Base-by-base conservation (phyloP, 2,329 filamentous ascomycete genomes). In the Myotisia sp. region DNA sequence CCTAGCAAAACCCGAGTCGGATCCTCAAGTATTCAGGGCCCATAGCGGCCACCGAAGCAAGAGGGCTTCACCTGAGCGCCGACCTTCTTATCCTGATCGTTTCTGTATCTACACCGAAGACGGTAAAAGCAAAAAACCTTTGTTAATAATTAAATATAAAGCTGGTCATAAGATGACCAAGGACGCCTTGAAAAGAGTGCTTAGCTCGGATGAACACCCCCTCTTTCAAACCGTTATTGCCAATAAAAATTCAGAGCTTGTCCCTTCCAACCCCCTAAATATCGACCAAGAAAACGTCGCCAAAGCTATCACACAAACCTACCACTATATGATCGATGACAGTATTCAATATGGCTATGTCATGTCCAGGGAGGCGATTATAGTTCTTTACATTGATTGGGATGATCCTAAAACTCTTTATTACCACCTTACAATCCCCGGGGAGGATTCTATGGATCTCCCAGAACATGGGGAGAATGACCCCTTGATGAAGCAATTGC, bases 301-400 rank as follows among this genome's bases (percentile, higher is more conserved):
- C 7, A 28, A 28, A 28, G 12, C 12, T 28, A 28, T 28, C 26
- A 28, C 26, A 28, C 26, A 28, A 14, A 28, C 26, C 26, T 28
- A 16, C 12, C 13, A 28, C 12, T 28, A 28, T 28, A 28, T 28
- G 26, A 28, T 28, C n/a, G 18, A 16, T 16, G 26, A 28, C 13
- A 16, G 26, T 13, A 7, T 28, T 12, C 13, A 28, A 28, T 28
- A 28, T 16, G 26, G 26, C 13, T 28, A 28, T 28, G 8, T 28
- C 7, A 28, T 16, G 3, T 16, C 26, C 9, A 4, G 26, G 4
- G 26, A 28, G 8, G 26, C 3, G 8, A 16, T 28, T 28, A 16
- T 28, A 13, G 14, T 28, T 9, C 26, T 28, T 28, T 16, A 10
- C 3, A 28, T 28, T 7, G 18, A 28, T 13, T 13, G 18, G 18